Percentiles rank a stretch among this genome's conserved stretches.
phyloP scores from a whole-genome alignment of 371 early-diverging fungal species.

The Mucor ambiguus region DNA sequence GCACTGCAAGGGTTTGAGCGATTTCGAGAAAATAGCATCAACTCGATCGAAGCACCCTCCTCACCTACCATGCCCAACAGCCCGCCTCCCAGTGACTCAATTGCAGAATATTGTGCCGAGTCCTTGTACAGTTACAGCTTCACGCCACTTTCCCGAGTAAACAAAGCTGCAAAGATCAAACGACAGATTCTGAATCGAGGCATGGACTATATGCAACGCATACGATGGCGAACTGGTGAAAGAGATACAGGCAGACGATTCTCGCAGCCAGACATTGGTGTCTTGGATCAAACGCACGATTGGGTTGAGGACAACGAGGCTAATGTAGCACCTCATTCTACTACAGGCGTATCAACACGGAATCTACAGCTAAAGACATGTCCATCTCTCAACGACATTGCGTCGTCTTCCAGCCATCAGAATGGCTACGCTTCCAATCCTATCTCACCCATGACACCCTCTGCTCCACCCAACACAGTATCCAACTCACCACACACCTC shows the following conservation, averaged over 20 bases:
- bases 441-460: neutral
- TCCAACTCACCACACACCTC: neutral
- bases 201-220: slow-evolving; percentile 60
- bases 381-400: slow-evolving; percentile 17
- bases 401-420: neutral
- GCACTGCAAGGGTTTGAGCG: slow-evolving; percentile 18
- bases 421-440: neutral
- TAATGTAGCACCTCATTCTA: neutral
- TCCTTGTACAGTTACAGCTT: slow-evolving; percentile 66
- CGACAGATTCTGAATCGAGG: slow-evolving; percentile 51
- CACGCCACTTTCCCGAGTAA: slow-evolving; percentile 45
- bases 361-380: slow-evolving; percentile 6
- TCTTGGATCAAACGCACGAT: slow-evolving; percentile 30
- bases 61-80: neutral
- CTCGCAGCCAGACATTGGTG: slow-evolving; percentile 44
- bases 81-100: slow-evolving; percentile 14
- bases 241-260: slow-evolving; percentile 39
- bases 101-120: slow-evolving; percentile 40
- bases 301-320: slow-evolving; percentile 18
- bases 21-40: slow-evolving; percentile 12
- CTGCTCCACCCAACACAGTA: neutral
- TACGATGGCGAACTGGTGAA: slow-evolving; percentile 51
- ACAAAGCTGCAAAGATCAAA: slow-evolving; percentile 40
- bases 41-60: neutral
- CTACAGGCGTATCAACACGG: neutral